Evolutionary conservation across 148 eudicot species (phyloP).

Genomic region (Polygonum aviculare): DNA sequence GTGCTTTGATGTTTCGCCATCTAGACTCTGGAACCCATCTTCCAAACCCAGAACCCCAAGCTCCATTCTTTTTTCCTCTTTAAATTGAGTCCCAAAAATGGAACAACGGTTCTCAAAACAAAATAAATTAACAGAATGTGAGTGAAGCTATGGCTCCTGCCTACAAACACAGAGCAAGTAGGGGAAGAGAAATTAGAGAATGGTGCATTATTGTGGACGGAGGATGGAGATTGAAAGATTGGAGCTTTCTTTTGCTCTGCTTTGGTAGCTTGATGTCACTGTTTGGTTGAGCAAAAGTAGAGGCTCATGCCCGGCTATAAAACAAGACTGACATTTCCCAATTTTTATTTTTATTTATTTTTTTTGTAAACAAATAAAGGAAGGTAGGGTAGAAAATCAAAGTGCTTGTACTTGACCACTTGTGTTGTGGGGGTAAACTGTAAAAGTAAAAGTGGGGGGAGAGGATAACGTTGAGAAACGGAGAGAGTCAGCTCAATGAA

Average conservation of each 20-base stretch:
- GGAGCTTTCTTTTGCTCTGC: neutral
- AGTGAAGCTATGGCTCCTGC: neutral
- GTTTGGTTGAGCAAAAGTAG: slow-evolving; percentile 5
- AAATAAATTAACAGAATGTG: neutral
- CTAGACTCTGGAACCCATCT: slow-evolving; percentile 1
- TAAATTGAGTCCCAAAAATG: neutral
- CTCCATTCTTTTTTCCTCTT: neutral
- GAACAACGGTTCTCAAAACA: neutral
- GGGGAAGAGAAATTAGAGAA: neutral
- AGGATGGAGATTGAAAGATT: neutral
- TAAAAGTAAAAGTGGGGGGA: no score
- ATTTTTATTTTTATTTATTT: neutral
- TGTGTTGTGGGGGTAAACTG: no score
- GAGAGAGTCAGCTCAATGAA: neutral
- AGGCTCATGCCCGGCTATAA: slow-evolving; percentile 1
- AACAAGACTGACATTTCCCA: neutral
- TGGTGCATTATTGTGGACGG: neutral
- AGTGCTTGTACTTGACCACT: no score
- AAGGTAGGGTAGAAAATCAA: no score
- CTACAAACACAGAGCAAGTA: neutral
- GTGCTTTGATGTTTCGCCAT: neutral
- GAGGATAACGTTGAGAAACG: neutral
- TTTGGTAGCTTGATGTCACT: neutral
- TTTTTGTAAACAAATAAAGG: neutral
- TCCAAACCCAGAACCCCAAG: slow-evolving; percentile 4